A percentile compares a stretch with the other conserved stretches of the same genome.
These are phyloP conservation scores for Lachnellula arida DNA, from an alignment of 2,329 filamentous ascomycete genomes.

Conservation along the genomic window DNA sequence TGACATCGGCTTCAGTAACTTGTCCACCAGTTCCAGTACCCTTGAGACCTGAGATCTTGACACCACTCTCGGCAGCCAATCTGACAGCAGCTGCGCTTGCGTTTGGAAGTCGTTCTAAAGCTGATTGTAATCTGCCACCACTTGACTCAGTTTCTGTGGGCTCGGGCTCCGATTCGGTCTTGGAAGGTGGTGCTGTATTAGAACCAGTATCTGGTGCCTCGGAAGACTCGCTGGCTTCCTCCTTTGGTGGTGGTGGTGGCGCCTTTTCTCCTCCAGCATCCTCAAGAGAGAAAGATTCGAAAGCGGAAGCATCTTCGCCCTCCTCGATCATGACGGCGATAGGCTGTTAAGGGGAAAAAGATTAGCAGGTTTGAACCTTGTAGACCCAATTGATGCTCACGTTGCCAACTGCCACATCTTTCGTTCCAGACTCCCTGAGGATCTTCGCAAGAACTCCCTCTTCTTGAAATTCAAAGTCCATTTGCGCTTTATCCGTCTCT, in stretches of 20 bases:
- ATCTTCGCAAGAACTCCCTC: constrained; percentile 94
- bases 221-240: constrained; percentile 57
- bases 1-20: constrained; percentile 88
- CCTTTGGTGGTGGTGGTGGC: constrained; percentile 59
- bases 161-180: constrained; percentile 60
- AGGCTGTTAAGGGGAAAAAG: constrained; percentile 55
- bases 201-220: constrained; percentile 55
- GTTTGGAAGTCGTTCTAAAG: constrained; percentile 76
- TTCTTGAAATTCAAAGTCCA: constrained; percentile 99
- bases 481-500: constrained; percentile 99
- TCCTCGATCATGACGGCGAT: constrained; percentile 95
- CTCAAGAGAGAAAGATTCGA: constrained; percentile 80
- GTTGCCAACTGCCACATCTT: constrained; percentile 90
- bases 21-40: constrained; percentile 80
- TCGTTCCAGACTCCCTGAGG: constrained; percentile 85
- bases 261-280: constrained; percentile 85
- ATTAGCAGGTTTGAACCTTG: not conserved
- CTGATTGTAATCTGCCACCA: constrained; percentile 73
- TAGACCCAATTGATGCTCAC: constrained; percentile 55
- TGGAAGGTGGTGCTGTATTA: constrained; percentile 53
- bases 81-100: constrained; percentile 70
- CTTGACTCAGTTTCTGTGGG: constrained; percentile 68
- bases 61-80: constrained; percentile 78
- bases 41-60: constrained; percentile 74
- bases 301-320: constrained; percentile 78